A percentile compares a stretch with the other conserved stretches of the same genome.
phyloP scores from a whole-genome alignment of 2,329 filamentous ascomycete genomes.

The Claviceps paspali region DNA sequence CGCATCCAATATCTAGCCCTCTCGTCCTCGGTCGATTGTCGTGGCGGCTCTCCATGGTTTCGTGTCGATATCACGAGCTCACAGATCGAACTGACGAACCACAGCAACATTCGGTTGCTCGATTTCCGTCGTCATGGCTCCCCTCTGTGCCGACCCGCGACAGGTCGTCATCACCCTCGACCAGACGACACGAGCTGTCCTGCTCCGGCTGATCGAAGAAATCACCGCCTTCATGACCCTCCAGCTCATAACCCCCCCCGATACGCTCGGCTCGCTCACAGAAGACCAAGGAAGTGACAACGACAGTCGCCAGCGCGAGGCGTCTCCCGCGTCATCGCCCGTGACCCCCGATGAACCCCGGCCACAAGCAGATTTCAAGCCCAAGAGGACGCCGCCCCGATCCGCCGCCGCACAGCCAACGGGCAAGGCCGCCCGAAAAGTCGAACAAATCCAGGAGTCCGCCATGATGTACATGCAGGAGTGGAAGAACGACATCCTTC shows the following conservation, averaged over 20 bases:
- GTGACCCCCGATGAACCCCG: background rate
- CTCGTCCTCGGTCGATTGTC: too few relatives aligned
- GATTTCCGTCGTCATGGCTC: constrained; percentile 27
- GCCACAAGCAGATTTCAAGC: background rate
- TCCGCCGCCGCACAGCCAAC: background rate
- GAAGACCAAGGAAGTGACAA: constrained; percentile 3
- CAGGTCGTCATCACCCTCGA: constrained; percentile 41
- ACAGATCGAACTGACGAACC: too few relatives aligned
- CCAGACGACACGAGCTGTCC: constrained; percentile 32
- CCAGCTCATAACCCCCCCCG: constrained; percentile 27
- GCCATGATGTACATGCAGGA: constrained; percentile 56
- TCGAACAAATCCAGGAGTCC: constrained; percentile 26
- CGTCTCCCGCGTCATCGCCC: constrained; percentile 4
- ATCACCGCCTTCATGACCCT: constrained; percentile 39
- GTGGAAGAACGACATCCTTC: constrained; percentile 62
- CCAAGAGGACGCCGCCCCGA: constrained; percentile 5
- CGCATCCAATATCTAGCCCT: too few relatives aligned
- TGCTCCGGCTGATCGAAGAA: constrained; percentile 34
- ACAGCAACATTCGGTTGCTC: too few relatives aligned
- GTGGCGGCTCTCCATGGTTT: too few relatives aligned
- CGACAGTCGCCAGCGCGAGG: background rate
- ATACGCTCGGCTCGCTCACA: constrained; percentile 17
- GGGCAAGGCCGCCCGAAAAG: constrained; percentile 12
- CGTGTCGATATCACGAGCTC: too few relatives aligned
- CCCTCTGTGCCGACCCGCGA: constrained; percentile 37